Evolutionary conservation across 2,329 filamentous ascomycete species (phyloP), one percentile per base, ranked within the genome.

Genomic region (Curvularia sp.): DNA sequence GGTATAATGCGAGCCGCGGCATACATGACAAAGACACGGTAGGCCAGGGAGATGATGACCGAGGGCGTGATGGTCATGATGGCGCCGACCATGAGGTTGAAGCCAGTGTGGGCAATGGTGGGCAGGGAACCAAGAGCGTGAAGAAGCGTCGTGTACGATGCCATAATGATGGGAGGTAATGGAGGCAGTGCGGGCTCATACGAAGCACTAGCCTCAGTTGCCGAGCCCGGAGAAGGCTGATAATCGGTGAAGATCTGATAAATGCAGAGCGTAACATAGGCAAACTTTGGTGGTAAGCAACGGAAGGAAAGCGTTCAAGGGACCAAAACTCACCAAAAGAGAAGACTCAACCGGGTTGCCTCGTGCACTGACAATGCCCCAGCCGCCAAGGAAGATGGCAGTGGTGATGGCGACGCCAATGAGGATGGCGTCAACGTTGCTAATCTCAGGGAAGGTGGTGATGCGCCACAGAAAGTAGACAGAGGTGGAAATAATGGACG

Each of bases 211-310:
- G 83, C 78, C 15, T 77, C 75, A 30, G 87, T 84, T 31, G 84
- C 81, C 28, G 85, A 73, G 38, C 69, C 82, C 13, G 78, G 87
- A 4, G 91, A 93, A 3, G 95, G 93, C 67, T 94, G 87, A 79
- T 98, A 98, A 79, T 99, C 95, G 70, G 95, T 99, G 78, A 98
- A 98, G 77, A 98, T 98, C 78, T 99, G 95, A 80, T 98, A 99
- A 73, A 98, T 91, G 81, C 94, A 98, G 62, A 99, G 88, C n/a
- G 97, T 95, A 61, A 97, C 88, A 78, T 99, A 99, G 71, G 95
- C 94, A 74, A 99, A 98, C 78, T 81, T 53, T 15, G 10, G 12
- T 15, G 13, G 49, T 69, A 53, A 69, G 58, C 18, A 41, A n/a
- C 38, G 42, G 22, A 20, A 39, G 15, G n/a, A 26, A 8, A 33